These are phyloP conservation scores for Calonectria leucothoes DNA, from an alignment of 2,329 filamentous ascomycete genomes.

Conservation along the genomic window DNA sequence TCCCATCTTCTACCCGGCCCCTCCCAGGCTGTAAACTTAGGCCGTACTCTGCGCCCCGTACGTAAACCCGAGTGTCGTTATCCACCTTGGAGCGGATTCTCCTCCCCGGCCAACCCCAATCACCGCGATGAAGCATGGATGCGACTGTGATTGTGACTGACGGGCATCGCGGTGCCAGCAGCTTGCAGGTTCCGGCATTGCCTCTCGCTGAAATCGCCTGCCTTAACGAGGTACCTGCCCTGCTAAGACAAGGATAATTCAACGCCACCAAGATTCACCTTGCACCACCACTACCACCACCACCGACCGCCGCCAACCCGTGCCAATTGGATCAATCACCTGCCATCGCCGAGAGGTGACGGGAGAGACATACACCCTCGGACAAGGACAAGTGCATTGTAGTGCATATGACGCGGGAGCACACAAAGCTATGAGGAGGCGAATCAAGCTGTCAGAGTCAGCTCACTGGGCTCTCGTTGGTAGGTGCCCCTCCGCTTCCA, in stretches of 20 bases:
- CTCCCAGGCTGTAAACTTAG: neutral
- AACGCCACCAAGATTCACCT: slow-evolving; percentile 21
- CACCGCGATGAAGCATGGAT: slow-evolving; percentile 15
- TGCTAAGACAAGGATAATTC: slow-evolving; percentile 18
- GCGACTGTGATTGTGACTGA: slow-evolving; percentile 26
- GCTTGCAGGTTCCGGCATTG: slow-evolving; percentile 21
- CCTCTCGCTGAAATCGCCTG: slow-evolving; percentile 6
- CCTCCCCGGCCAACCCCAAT: slow-evolving; percentile 16
- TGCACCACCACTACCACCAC: slow-evolving; percentile 14
- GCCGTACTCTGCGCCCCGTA: slow-evolving; percentile 4
- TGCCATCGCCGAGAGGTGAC: slow-evolving; percentile 9
- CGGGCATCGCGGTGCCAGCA: slow-evolving; percentile 15
- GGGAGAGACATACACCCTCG: neutral
- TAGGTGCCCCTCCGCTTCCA: neutral
- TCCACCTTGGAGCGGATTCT: slow-evolving; percentile 17
- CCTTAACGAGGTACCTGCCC: slow-evolving; percentile 11
- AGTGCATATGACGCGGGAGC: neutral
- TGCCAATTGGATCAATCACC: slow-evolving; percentile 14
- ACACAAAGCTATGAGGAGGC: neutral
- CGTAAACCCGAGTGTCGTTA: slow-evolving; percentile 17
- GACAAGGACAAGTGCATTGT: neutral
- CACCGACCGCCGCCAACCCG: slow-evolving; percentile 1
- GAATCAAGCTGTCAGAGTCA: neutral
- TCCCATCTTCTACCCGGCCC: neutral
- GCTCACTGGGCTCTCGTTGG: neutral